Evolutionary conservation across 2,329 filamentous ascomycete species (phyloP), one percentile per base, ranked within the genome.

Genomic region (Thyridium curvatum): DNA sequence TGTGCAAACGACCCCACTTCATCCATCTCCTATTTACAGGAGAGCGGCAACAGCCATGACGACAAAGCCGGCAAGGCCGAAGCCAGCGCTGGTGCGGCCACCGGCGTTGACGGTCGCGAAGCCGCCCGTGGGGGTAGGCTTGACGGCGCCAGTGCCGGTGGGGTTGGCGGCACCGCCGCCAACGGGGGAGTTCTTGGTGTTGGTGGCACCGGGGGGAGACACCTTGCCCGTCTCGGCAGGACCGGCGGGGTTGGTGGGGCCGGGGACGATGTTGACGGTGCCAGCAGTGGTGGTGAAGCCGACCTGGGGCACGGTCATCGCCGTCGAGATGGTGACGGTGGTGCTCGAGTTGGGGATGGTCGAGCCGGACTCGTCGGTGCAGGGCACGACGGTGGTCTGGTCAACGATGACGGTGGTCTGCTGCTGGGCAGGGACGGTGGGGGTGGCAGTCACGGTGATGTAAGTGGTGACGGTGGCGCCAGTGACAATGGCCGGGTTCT

Each of bases 401-500:
- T 59, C 57, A 41, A 74, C 60, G 32, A 58, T 53, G 52, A 77
- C 62, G 42, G 69, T 72, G 41, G 75, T 76, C 35, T 56, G 55
- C 39, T 56, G 53, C 21, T 26, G 21, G 15, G 62, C 59, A 5
- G 65, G 59, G 35, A 65, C 53, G 17, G 67, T 65, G 12, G 59
- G 47, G 13, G 60, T 59, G 34, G 69, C 60, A 12, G 69, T 68
- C 42, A 69, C 66, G 26, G 75, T 74, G 54, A 78, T 70, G 61
- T 82, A 74, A 40, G 71, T 72, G 51, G 78, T 77, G 58, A 79
- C 68, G 30, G 72, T 70, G 50, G 87, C 79, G 46, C 77, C 80
- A 36, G 85, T 94, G 55, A 87, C 77, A 53, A 97, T 86, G 47
- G 74, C 86, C n/a, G 90, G 88, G 76, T 96, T 95, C 58, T 75